phyloP scores from a whole-genome alignment of 176 grass and related monocot species.

The Eleusine coracana region DNA sequence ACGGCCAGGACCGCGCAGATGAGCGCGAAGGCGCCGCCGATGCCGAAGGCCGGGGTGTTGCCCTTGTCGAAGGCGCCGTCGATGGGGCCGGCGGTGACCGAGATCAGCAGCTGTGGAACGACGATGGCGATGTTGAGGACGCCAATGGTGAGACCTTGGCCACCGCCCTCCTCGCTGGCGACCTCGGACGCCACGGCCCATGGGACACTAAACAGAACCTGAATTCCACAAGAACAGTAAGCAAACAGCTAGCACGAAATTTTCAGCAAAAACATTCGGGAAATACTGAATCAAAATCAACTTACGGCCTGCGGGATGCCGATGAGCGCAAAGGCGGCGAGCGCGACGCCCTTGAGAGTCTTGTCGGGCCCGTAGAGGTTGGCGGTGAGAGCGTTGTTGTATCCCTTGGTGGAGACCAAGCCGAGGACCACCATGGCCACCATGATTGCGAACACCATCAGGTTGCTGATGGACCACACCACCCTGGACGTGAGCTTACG shows the following conservation, averaged over 20 bases:
- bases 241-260: background rate
- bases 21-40: slow-evolving; percentile 47
- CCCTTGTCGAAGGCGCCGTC: slow-evolving; percentile 54
- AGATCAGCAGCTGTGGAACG: slow-evolving; percentile 53
- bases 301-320: slow-evolving; percentile 56
- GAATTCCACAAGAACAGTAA: background rate
- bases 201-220: slow-evolving; percentile 54
- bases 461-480: slow-evolving; percentile 58
- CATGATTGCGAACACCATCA: slow-evolving; percentile 43
- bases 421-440: slow-evolving; percentile 35
- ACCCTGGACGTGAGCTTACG: slow-evolving; percentile 54
- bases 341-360: slow-evolving; percentile 22
- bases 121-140: slow-evolving; percentile 67
- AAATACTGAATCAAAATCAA: background rate
- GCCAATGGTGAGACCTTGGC: slow-evolving; percentile 55
- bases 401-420: slow-evolving; percentile 45
- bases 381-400: slow-evolving; percentile 10
- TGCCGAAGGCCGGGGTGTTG: slow-evolving; percentile 51
- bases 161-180: slow-evolving; percentile 30
- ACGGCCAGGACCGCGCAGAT: slow-evolving; percentile 42
- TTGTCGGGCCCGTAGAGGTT: slow-evolving; percentile 32
- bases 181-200: slow-evolving; percentile 70
- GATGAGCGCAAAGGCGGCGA: slow-evolving; percentile 49
- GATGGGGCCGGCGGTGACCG: slow-evolving; percentile 47
- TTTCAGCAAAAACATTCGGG: background rate